Evolutionary conservation across 2,329 filamentous ascomycete genomes (phyloP).

Genomic region (Elsinoe ampelina): DNA sequence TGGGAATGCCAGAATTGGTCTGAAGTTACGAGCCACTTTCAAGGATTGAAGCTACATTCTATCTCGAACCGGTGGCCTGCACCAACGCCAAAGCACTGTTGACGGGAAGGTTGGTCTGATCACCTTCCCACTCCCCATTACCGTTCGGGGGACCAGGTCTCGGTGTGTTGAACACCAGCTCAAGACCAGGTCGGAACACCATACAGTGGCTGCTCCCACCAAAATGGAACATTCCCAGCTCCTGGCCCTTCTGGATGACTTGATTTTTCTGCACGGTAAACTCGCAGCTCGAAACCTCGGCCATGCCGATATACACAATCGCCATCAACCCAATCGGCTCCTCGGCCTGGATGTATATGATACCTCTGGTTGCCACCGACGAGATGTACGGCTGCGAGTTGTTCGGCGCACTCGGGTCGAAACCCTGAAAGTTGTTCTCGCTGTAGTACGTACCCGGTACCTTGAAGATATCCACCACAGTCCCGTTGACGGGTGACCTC

Average conservation of each 20-base stretch:
- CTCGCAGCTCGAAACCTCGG: conserved; percentile 63
- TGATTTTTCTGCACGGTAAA: conserved; percentile 60
- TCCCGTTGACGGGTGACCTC: conserved; percentile 60
- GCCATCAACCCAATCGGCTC: conserved; percentile 61
- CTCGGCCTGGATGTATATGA: conserved; percentile 64
- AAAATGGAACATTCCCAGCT: conserved; percentile 72
- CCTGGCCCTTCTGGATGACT: conserved; percentile 57
- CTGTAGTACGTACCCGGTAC: conserved; percentile 60
- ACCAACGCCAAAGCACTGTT: no score
- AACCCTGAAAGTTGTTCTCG: conserved; percentile 46
- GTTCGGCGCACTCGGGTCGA: conserved; percentile 28
- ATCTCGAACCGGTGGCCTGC: no score
- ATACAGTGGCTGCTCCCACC: conserved; percentile 64
- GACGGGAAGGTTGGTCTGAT: no score
- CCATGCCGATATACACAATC: conserved; percentile 66
- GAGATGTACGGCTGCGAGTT: conserved; percentile 54
- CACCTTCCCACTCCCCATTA: no score
- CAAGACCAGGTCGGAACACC: conserved; percentile 40
- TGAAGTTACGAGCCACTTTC: no score
- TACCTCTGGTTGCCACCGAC: conserved; percentile 56
- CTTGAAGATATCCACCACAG: conserved; percentile 47
- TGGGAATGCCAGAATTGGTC: no score
- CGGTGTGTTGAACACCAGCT: no score
- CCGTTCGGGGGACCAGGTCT: no score
- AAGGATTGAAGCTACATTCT: no score